Evolutionary conservation across 208 protist species (phyloP), one percentile per base, ranked within the genome.

Genomic region (Acanthamoeba healyi): DNA sequence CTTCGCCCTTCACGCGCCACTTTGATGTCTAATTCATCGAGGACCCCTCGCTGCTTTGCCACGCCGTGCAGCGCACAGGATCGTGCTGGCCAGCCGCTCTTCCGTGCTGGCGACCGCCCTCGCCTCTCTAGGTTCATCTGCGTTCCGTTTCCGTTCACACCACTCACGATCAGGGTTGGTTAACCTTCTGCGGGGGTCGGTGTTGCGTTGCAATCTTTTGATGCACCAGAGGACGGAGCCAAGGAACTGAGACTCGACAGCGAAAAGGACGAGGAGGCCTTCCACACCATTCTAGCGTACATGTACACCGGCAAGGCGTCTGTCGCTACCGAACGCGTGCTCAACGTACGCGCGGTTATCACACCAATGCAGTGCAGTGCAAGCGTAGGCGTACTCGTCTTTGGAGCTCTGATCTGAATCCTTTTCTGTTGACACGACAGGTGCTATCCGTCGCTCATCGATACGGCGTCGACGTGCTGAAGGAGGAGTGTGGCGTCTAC

Each of bases 401-500:
- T n/a, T n/a, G n/a, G n/a, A n/a, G n/a, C n/a, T n/a, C n/a, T 79
- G 6, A 15, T 44, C 12, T 79, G 15, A 29, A 0, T 46, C 32
- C 15, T 79, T 49, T 19, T 17, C 4, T 58, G 17, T 19, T 7
- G 40, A 29, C 1, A 2, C 14, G 29, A 14, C 77, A 87, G 77
- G 44, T 87, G 15, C 36, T 87, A 29, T 4, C 22, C 29, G 10
- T 44, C 1, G 77, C 77, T n/a, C 77, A 87, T 38, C 77, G 46
- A 0, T 87, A 61, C 46, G 44, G 32, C 12, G 77, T 87, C 26
- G 46, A 87, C 44, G 46, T 9, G 15, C 77, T 87, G 29, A 87
- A 87, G 77, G 77, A 87, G 46, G 32, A 58, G 32, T 87, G 77
- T 14, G 77, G 77, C 77, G 44, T 87, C 46, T 58, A 61, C 29